Evolutionary conservation across 1,284 basidiomycete species (phyloP).

Genomic region (Polyporus tsugae): DNA sequence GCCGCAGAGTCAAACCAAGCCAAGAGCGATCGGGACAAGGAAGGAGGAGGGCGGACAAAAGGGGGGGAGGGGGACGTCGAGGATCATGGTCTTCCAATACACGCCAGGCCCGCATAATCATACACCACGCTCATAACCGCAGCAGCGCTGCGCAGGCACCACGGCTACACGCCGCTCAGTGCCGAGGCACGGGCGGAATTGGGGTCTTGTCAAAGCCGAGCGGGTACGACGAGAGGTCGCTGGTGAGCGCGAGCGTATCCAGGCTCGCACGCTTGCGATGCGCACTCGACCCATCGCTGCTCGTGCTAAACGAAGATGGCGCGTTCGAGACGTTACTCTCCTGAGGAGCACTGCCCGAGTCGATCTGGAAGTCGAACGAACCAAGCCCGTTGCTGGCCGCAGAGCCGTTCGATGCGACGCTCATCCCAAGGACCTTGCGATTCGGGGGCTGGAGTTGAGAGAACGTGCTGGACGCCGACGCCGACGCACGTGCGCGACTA

Average conservation of each 20-base stretch:
- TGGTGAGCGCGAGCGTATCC: constrained; percentile 82
- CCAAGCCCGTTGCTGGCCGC: constrained; percentile 77
- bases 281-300: constrained; percentile 35
- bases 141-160: constrained; percentile 9
- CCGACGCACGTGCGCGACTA: constrained; percentile 35
- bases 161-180: constrained; percentile 23
- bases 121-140: constrained; percentile 34
- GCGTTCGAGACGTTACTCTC: constrained; percentile 29
- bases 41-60: constrained; percentile 7
- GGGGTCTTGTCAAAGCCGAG: constrained; percentile 62
- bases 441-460: constrained; percentile 44
- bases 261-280: constrained; percentile 75
- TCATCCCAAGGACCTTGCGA: constrained; percentile 68
- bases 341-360: constrained; percentile 45
- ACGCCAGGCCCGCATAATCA: constrained; percentile 28
- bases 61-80: constrained; percentile 21
- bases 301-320: constrained; percentile 36
- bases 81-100: constrained; percentile 30
- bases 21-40: constrained; percentile 29
- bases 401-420: constrained; percentile 74
- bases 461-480: constrained; percentile 25
- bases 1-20: constrained; percentile 33
- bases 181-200: constrained; percentile 33
- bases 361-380: constrained; percentile 86
- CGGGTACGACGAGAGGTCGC: constrained; percentile 81